Base-by-base conservation (phyloP, 164 flowering plant species). In the Dillenia suffruticosa region DNA sequence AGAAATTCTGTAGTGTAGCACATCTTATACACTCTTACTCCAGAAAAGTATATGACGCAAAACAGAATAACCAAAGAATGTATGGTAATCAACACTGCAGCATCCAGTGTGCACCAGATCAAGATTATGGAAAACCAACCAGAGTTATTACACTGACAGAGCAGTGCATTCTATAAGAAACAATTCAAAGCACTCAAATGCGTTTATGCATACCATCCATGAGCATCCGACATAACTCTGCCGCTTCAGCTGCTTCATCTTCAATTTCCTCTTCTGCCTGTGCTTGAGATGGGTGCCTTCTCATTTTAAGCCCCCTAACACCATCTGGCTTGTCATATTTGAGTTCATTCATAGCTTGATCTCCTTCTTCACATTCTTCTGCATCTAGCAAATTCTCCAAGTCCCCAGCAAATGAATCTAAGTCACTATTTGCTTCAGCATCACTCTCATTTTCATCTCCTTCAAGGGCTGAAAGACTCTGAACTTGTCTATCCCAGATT, bases 331-430 rank as follows among this genome's bases (percentile, higher is more conserved):
- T 86, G 26, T 84, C 89, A 72, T 74, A 77, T 49, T 84, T 84
- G 12, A 81, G 67, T 40, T 81, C 86, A 53, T 61, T 46, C 63
- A 71, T 76, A 61, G 78, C 83, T 61, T 77, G 92, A 46, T 80
- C 92, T 49, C 79, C 96, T 44, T 79, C 96, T 60, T 88, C 98
- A 71, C 69, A 84, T 67, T 87, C 98, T 74, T 93, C 98, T 26
- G 99, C 99, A 78, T 91, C 99, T 68, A 94, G 84, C 63, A 94
- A 76, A 83, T 94, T 94, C 70, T 94, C 98, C 24, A 94, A 75
- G 78, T 94, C 98, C 50, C 97, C 98, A 46, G 98, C 98, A 77
- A 94, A 94, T 53, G 98, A 94, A 77, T 94, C 98, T 65, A 94
- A 77, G 67, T 94, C 98, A 74, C 98, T 94, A 63, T 91, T 84